Evolutionary conservation across 2,329 filamentous ascomycete species (phyloP), one percentile per base, ranked within the genome.

Genomic region (Macrophomina pseudophaseolina): DNA sequence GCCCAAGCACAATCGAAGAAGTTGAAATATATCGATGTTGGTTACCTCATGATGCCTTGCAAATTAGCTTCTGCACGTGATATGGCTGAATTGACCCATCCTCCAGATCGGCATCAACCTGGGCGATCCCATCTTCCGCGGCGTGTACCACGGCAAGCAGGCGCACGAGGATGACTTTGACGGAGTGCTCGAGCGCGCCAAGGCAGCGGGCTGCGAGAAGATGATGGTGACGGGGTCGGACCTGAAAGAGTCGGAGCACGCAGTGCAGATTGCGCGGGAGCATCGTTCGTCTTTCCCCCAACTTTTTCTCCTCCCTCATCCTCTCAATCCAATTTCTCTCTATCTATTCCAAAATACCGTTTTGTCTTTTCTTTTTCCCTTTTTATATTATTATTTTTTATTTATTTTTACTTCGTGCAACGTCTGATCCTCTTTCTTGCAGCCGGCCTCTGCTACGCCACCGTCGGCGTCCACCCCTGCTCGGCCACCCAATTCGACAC

Each of bases 181-280:
- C 33, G 90, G 88, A 70, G 91, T 99, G 32, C 82, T 99, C n/a
- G 83, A 90, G 69, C 87, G 95, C 70, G 93, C 93, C 3, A 80
- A 86, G 16, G 87, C 91, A 70, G 89, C 91, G 2, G 94, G 95
- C 46, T 97, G 94, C 76, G 82, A 85, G 67, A 97, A 97, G 74
- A 87, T 99, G 73, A 94, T 99, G 83, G 87, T 98, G 40, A 99
- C 95, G 0, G 95, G 95, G 23, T 97, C 93, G 0, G 92, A 95
- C 75, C 84, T 98, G 59, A 82, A 84, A 62, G 93, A 94, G 78
- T 94, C 92, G 1, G 81, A 87, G 69, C 87, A 91, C 70, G 93
- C 93, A 0, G 80, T 97, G 9, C 81, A 89, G 51, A 84, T 98
- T 33, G 89, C 93, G 2, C 83, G 88, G 71, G 84, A 90, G 71